Base-by-base conservation (phyloP, 2,329 filamentous ascomycete genomes). In the Microdochium bolleyi region DNA sequence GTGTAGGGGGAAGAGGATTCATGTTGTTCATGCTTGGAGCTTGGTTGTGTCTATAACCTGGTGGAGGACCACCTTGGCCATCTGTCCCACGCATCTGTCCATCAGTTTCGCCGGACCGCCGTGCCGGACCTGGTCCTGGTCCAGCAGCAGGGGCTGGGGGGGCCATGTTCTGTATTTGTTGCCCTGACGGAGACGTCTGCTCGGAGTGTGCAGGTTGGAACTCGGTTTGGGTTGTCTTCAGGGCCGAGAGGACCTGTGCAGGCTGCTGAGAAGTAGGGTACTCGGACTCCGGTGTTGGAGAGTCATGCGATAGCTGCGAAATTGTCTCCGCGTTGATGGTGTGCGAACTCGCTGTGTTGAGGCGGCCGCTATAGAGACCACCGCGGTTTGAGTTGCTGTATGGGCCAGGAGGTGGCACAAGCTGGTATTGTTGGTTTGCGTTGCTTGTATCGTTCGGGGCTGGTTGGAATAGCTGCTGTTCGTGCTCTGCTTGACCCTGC, bases 261-360 rank as follows among this genome's bases (percentile, higher is more conserved):
- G 73, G 70, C 32, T 77, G 73, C 51, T 70, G 71, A 56, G 67
- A 63, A 55, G 70, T 62, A 49, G 61, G 62, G 53, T 70, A 68
- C 55, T 80, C 78, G 38, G 71, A 70, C 56, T 83, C 80, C 44
- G 72, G 70, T 19, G 75, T 64, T 34, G 76, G 77, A 32, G 81
- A 84, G 54, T 85, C 83, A 72, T 79, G 75, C 62, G 83, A 85
- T 58, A 82, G 64, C 65, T 84, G 81, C 7, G 82, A 85, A 37
- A 82, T 66, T 4, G 81, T 83, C 64, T 85, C 82, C 25, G 79
- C 69, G 61, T 82, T 84, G 53, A 71, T 71, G 37, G 67, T 69
- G 56, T 74, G 72, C 37, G 69, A 56, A 49, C 52, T 59, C 50
- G 62, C 58, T 30, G 62, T 65, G 55, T 62, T 59, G 49, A 68